phyloP scores from a whole-genome alignment of 2,329 filamentous ascomycete species.

The Colletotrichum sp. region DNA sequence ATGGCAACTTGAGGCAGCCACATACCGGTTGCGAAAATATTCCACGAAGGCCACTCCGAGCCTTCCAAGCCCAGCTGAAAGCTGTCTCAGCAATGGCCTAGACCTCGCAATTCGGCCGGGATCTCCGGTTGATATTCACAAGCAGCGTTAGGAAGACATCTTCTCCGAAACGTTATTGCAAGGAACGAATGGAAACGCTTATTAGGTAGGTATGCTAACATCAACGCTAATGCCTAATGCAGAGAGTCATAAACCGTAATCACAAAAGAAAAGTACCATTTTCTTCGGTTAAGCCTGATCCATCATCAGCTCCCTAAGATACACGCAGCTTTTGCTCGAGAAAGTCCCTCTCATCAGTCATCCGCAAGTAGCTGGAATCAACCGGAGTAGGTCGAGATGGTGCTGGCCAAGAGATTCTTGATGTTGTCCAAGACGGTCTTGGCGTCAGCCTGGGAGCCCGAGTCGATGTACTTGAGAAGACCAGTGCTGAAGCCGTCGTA shows the following conservation, averaged over 20 bases:
- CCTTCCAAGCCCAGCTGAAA: background rate
- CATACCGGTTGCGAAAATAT: background rate
- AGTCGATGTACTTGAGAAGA: constrained; percentile 17
- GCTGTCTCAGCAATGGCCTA: background rate
- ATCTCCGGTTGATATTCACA: background rate
- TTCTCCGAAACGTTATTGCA: background rate
- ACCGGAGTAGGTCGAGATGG: background rate
- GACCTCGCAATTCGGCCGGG: background rate
- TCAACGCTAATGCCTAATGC: background rate
- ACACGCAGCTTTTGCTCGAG: background rate
- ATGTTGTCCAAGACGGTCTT: background rate
- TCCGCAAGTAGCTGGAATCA: background rate
- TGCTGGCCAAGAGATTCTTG: background rate
- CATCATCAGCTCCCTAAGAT: background rate
- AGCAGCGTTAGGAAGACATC: background rate
- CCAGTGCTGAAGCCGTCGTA: background rate
- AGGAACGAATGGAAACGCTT: background rate
- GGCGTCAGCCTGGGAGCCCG: background rate
- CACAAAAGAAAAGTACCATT: background rate
- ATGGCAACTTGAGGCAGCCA: background rate
- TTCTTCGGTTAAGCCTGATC: background rate
- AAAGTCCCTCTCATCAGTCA: background rate
- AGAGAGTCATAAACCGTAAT: background rate
- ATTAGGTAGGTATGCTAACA: background rate
- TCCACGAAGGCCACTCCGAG: background rate